phyloP scores from a whole-genome alignment of 306 rosid species.

The Sicyos edulis region DNA sequence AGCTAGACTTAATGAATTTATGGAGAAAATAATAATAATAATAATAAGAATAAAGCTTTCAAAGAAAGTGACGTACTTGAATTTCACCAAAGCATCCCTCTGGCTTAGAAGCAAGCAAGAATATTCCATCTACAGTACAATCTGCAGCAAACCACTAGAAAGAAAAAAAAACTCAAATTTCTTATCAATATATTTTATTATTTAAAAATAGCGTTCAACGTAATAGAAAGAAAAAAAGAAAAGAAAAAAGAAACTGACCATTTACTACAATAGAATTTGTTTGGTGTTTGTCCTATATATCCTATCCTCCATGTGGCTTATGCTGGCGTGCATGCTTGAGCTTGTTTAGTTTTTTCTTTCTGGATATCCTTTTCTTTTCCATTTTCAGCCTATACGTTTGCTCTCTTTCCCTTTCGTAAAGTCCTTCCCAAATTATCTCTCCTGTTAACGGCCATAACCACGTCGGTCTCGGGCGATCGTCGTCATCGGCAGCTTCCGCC shows the following conservation, averaged over 20 bases:
- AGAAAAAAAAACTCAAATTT: not conserved
- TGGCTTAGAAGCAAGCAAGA: not conserved
- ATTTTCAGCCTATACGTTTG: constrained; percentile 61
- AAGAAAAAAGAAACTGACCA: constrained; percentile 1
- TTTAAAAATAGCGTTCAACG: too few relatives aligned
- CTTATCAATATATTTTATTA: not conserved
- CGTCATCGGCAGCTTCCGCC: constrained; percentile 87
- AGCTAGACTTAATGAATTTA: not conserved
- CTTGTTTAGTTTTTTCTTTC: constrained; percentile 53
- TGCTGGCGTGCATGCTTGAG: constrained; percentile 65
- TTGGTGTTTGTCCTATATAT: not conserved
- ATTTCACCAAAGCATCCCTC: not conserved
- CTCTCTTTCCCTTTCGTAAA: constrained; percentile 71
- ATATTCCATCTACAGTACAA: constrained; percentile 13
- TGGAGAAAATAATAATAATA: not conserved
- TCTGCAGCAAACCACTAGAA: not conserved
- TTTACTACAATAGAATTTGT: not conserved
- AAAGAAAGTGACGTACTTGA: constrained; percentile 8
- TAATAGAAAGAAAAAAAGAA: not conserved
- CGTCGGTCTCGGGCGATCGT: constrained; percentile 51
- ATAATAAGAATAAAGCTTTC: not conserved
- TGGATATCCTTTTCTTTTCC: constrained; percentile 72
- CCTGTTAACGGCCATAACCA: constrained; percentile 97
- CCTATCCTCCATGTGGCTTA: constrained; percentile 63
- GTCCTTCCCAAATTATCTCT: constrained; percentile 85